Conservation (phyloP, 1,284 basidiomycete species). For the Pseudomicrostroma phylloplanum region DNA sequence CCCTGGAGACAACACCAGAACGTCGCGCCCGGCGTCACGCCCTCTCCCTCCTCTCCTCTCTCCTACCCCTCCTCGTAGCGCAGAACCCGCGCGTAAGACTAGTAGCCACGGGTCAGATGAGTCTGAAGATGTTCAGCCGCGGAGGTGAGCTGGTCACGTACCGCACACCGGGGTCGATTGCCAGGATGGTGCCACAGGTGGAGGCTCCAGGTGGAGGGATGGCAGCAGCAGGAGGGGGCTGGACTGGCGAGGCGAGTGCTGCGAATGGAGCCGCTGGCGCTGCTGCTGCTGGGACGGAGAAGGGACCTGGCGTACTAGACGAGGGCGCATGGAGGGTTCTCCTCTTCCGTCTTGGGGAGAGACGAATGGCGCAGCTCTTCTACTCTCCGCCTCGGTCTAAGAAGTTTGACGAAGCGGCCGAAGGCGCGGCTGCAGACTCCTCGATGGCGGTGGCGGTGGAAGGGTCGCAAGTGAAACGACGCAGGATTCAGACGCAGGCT, state of each 20-base stretch:
- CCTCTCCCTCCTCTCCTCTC: not conserved
- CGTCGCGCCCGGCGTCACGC: not conserved
- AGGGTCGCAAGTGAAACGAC: too few species aligned
- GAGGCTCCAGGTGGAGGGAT: not conserved
- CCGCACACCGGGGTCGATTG: not conserved
- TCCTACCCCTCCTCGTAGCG: not conserved
- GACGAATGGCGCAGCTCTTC: too few species aligned
- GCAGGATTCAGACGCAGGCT: too few species aligned
- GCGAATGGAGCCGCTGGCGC: not conserved
- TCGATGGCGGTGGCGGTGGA: too few species aligned
- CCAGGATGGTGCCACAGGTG: conserved; percentile 4
- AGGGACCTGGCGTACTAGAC: not conserved
- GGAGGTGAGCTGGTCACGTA: not conserved
- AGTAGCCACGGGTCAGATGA: conserved; percentile 3
- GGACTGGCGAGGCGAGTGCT: not conserved
- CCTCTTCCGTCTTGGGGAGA: not conserved
- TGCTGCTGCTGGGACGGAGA: not conserved
- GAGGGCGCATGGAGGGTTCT: not conserved
- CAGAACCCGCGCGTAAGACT: conserved; percentile 1
- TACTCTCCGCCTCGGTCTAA: too few species aligned
- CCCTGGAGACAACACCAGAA: not conserved
- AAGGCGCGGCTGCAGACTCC: too few species aligned
- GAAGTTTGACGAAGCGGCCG: too few species aligned
- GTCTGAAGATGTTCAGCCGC: conserved; percentile 3
- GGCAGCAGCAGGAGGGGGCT: not conserved